Evolutionary conservation across 225 moss, liverwort and hornwort genomes (phyloP).

Genomic region (Climacium dendroides): DNA sequence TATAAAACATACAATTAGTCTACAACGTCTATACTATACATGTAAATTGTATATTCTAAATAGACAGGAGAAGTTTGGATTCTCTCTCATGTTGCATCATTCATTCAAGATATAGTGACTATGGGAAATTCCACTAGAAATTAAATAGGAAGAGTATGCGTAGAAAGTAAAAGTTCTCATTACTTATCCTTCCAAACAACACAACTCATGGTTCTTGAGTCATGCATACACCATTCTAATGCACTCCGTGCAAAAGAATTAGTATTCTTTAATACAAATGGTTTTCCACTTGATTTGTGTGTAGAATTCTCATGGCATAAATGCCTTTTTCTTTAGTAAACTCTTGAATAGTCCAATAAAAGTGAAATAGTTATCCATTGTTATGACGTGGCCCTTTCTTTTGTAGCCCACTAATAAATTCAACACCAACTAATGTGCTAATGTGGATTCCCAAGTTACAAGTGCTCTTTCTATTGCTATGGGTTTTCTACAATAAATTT

Average conservation of each 20-base stretch:
- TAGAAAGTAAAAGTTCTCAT: rapidly evolving
- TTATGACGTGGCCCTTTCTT: rapidly evolving
- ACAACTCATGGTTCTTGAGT: not conserved
- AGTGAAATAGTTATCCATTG: not conserved
- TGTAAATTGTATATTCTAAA: not conserved
- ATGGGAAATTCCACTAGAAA: rapidly evolving
- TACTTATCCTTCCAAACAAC: not conserved
- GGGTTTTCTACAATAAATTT: not conserved
- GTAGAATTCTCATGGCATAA: rapidly evolving
- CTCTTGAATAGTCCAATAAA: not conserved
- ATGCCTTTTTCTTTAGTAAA: rapidly evolving
- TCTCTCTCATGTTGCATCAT: rapidly evolving
- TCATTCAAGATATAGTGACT: rapidly evolving
- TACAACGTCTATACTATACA: rapidly evolving
- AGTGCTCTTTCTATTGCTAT: rapidly evolving
- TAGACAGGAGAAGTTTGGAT: not conserved
- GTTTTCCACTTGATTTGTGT: not conserved
- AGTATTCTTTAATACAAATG: not conserved
- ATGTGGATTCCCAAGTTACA: rapidly evolving
- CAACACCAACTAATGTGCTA: rapidly evolving
- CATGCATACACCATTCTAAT: not conserved
- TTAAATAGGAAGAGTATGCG: rapidly evolving
- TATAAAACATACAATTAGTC: rapidly evolving
- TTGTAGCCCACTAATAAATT: not conserved
- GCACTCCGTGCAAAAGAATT: not conserved